A percentile compares a stretch with the other conserved stretches of the same genome.
phyloP scores from a whole-genome alignment of 129 eudicot species.

The Lonicera japonica region DNA sequence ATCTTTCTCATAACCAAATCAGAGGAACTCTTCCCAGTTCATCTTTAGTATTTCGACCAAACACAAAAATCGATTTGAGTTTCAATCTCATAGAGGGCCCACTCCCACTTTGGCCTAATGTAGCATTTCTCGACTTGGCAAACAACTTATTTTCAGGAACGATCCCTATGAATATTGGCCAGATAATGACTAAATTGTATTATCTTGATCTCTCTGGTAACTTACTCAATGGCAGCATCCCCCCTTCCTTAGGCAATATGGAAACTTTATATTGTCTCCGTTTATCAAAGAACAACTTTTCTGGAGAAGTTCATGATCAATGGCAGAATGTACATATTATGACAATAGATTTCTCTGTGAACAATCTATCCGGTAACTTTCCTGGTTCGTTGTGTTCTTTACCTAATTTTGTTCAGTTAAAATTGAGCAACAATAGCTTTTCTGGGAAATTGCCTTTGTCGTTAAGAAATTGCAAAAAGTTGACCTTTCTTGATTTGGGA shows the following conservation, averaged over 20 bases:
- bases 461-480: not conserved
- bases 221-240: conserved; percentile 9
- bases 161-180: not conserved
- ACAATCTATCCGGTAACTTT: not conserved
- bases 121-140: conserved; percentile 6
- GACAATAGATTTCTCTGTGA: not conserved
- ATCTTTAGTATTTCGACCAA: conserved; percentile 9
- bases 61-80: conserved; percentile 5
- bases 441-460: conserved; percentile 12
- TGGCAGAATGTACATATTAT: not conserved
- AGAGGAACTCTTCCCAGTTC: conserved; percentile 30
- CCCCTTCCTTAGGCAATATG: conserved; percentile 4
- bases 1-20: conserved; percentile 23
- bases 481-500: conserved; percentile 10
- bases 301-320: conserved; percentile 4
- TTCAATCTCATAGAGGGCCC: conserved; percentile 12
- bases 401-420: not conserved
- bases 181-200: not conserved
- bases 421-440: conserved; percentile 5
- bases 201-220: conserved; percentile 8
- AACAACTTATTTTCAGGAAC: not conserved
- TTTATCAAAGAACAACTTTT: not conserved
- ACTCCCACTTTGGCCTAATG: conserved; percentile 21
- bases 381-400: not conserved
- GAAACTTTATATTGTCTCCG: not conserved